Conservation (phyloP, 495 filamentous ascomycete species). For the Patellaria atrata region DNA sequence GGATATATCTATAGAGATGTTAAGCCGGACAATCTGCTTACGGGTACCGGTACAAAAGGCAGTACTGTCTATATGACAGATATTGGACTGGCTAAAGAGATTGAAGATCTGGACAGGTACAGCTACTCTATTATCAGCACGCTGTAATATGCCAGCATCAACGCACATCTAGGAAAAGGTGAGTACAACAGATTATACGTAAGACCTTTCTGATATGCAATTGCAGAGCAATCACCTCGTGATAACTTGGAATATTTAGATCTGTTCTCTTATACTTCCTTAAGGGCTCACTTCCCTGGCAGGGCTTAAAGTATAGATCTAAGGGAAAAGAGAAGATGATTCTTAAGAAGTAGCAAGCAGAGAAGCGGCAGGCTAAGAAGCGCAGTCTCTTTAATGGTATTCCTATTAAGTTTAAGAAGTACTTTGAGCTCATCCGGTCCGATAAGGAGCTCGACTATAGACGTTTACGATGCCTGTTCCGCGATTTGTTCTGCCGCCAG, state of each 20-base stretch:
- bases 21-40: slow-evolving; percentile 17
- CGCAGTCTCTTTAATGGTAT: slow-evolving; percentile 11
- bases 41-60: slow-evolving; percentile 12
- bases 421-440: slow-evolving; percentile 17
- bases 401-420: slow-evolving; percentile 11
- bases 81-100: slow-evolving; percentile 6
- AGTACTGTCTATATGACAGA: slow-evolving; percentile 14
- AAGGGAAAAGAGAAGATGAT: slow-evolving; percentile 9
- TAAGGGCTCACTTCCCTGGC: slow-evolving; percentile 8
- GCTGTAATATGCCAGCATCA: slow-evolving; percentile 7
- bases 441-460: slow-evolving; percentile 9
- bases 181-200: not conserved
- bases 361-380: slow-evolving; percentile 1
- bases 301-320: slow-evolving; percentile 1
- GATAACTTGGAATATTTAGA: slow-evolving; percentile 9
- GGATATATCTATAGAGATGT: slow-evolving; percentile 9
- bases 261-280: slow-evolving; percentile 10
- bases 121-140: slow-evolving; percentile 3
- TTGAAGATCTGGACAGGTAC: not conserved
- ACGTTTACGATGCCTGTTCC: slow-evolving; percentile 13
- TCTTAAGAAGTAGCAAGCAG: slow-evolving; percentile 11
- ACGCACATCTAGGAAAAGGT: slow-evolving; percentile 5
- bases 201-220: slow-evolving; percentile 3
- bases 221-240: slow-evolving; percentile 7
- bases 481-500: slow-evolving; percentile 11